phyloP scores from a whole-genome alignment of 495 filamentous ascomycete species.

The Penicillium desertorum region DNA sequence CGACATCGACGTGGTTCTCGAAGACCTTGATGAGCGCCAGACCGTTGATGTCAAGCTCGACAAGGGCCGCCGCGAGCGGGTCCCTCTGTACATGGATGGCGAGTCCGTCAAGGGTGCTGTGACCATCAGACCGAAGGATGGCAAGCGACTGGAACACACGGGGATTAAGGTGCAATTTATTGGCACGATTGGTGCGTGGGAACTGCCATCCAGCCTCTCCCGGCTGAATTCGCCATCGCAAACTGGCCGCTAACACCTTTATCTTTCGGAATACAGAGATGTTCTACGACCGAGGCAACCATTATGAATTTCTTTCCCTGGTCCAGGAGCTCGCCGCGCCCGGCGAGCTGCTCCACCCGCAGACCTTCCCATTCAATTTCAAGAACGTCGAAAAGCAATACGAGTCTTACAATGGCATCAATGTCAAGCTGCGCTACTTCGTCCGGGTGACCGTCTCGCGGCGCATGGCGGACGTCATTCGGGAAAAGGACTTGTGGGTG shows the following conservation, averaged over 20 bases:
- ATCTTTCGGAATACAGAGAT: conserved; percentile 61
- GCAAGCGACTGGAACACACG: conserved; percentile 95
- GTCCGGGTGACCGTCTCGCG: conserved; percentile 94
- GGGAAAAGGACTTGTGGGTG: conserved; percentile 99
- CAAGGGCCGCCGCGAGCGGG: conserved; percentile 95
- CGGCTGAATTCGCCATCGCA: background rate
- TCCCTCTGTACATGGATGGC: conserved; percentile 94
- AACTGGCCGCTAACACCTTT: background rate
- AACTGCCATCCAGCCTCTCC: background rate
- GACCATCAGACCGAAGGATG: conserved; percentile 95
- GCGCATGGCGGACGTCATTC: conserved; percentile 95
- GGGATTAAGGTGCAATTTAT: conserved; percentile 99
- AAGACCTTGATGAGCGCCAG: conserved; percentile 87
- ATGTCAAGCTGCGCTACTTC: conserved; percentile 98
- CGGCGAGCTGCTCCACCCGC: conserved; percentile 95
- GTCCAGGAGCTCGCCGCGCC: conserved; percentile 95
- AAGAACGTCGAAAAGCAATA: conserved; percentile 99
- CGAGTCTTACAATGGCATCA: conserved; percentile 99
- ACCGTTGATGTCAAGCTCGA: conserved; percentile 98
- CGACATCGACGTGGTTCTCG: conserved; percentile 97
- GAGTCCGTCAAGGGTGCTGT: conserved; percentile 96
- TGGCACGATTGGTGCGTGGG: conserved; percentile 80
- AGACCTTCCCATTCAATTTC: conserved; percentile 99
- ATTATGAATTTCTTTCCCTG: conserved; percentile 97
- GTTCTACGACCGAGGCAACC: conserved; percentile 99